Conservation (phyloP, 2,329 filamentous ascomycete genomes). For the Aspergillus piperis region DNA sequence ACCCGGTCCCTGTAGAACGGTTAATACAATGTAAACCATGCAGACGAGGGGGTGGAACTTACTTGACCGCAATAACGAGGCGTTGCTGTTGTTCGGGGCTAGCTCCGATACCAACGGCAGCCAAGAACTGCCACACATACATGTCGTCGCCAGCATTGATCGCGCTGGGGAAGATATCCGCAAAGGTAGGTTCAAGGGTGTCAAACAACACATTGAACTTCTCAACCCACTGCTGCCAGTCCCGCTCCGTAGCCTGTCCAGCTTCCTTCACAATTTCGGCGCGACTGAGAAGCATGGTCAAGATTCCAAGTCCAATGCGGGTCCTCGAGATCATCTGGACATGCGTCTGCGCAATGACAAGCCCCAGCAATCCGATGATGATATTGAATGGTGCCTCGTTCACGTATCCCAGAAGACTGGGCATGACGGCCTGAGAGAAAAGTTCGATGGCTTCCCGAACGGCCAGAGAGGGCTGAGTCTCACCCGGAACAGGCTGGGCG, state of each 20-base stretch:
- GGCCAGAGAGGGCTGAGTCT: conserved; percentile 70
- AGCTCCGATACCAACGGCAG: conserved; percentile 89
- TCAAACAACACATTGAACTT: conserved; percentile 89
- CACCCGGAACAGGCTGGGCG: conserved; percentile 72
- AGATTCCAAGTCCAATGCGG: conserved; percentile 81
- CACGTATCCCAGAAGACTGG: conserved; percentile 83
- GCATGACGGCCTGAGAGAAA: conserved; percentile 85
- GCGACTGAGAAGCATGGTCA: conserved; percentile 92
- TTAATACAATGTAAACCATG: conserved; percentile 18
- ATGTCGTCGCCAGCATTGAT: conserved; percentile 89
- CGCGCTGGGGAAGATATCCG: conserved; percentile 86
- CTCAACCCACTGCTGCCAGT: conserved; percentile 79
- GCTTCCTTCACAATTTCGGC: conserved; percentile 90
- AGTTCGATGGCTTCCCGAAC: conserved; percentile 91
- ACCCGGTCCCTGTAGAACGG: conserved; percentile 68
- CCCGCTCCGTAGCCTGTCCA: conserved; percentile 66
- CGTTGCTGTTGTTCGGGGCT: conserved; percentile 93
- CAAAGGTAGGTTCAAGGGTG: conserved; percentile 77
- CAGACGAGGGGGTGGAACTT: conserved; percentile 29
- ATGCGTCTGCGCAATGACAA: conserved; percentile 79
- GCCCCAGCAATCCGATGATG: conserved; percentile 82
- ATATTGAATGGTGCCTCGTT: conserved; percentile 89
- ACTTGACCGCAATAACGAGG: conserved; percentile 90
- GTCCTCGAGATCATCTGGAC: conserved; percentile 82
- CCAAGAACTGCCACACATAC: conserved; percentile 97